Evolutionary conservation across 129 eudicot genomes (phyloP).

Genomic region (Tagetes patula): DNA sequence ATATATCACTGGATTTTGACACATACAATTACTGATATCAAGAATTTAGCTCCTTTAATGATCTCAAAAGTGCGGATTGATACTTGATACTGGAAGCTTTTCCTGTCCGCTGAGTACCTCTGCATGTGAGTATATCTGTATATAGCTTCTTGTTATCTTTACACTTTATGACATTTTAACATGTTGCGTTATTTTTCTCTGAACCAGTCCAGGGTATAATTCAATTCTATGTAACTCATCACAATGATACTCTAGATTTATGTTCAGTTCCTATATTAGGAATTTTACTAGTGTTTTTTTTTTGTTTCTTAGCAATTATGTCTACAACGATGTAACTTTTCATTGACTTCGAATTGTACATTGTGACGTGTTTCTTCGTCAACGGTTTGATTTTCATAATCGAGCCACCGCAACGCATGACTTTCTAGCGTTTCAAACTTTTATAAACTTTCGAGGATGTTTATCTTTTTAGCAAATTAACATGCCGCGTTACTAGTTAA

Average conservation of each 20-base stretch:
- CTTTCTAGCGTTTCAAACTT: too few species aligned
- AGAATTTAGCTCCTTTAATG: conserved; percentile 26
- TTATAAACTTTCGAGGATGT: too few species aligned
- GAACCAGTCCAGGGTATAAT: background rate
- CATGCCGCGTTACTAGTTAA: background rate
- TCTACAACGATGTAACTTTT: too few species aligned
- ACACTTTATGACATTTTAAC: background rate
- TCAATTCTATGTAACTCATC: background rate
- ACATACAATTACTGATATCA: conserved; percentile 19
- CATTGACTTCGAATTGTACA: too few species aligned
- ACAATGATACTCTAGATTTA: background rate
- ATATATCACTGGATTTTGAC: conserved; percentile 29
- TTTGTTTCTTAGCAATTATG: too few species aligned
- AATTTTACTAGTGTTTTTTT: background rate
- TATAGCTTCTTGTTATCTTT: conserved; percentile 1
- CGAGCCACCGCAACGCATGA: too few species aligned
- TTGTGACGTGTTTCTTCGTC: too few species aligned
- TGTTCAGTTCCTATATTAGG: background rate
- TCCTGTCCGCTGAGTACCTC: conserved; percentile 16
- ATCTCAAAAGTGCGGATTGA: conserved; percentile 16
- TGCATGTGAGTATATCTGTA: conserved; percentile 34
- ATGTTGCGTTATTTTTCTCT: background rate
- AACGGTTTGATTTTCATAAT: too few species aligned
- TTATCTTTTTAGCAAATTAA: too few species aligned
- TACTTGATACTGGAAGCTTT: conserved; percentile 18